phyloP scores from a whole-genome alignment of 345 rosid species.

The Murraya koenigii region DNA sequence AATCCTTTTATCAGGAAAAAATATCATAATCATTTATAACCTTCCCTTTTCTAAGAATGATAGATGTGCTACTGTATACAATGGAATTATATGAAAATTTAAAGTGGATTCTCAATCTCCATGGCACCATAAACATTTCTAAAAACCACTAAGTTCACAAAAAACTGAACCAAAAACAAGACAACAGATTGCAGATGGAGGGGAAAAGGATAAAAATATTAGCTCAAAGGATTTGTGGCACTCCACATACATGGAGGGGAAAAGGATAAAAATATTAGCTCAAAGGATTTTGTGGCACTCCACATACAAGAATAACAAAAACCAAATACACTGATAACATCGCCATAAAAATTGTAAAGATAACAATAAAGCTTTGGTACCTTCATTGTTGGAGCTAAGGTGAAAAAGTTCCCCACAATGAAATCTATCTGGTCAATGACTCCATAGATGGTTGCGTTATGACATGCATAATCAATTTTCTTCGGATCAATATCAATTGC shows the following conservation, averaged over 20 bases:
- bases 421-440: constrained; percentile 79
- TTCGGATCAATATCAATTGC: constrained; percentile 80
- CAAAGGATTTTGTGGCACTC: background rate
- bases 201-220: background rate
- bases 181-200: background rate
- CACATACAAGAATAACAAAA: background rate
- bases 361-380: constrained; percentile 27
- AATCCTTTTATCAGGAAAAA: background rate
- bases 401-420: constrained; percentile 69
- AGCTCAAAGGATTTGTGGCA: background rate
- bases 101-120: background rate
- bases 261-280: background rate
- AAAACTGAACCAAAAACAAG: background rate
- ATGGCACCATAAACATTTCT: background rate
- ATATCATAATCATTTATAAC: background rate
- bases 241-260: background rate
- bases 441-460: constrained; percentile 82
- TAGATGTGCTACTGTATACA: background rate
- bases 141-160: background rate
- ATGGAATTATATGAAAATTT: background rate
- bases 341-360: background rate
- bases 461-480: constrained; percentile 74
- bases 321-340: background rate
- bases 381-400: constrained; percentile 70
- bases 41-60: background rate